Evolutionary conservation across 78 protist species (phyloP), one percentile per base, ranked within the genome.

Genomic region (Dictyostelium capitatum): DNA sequence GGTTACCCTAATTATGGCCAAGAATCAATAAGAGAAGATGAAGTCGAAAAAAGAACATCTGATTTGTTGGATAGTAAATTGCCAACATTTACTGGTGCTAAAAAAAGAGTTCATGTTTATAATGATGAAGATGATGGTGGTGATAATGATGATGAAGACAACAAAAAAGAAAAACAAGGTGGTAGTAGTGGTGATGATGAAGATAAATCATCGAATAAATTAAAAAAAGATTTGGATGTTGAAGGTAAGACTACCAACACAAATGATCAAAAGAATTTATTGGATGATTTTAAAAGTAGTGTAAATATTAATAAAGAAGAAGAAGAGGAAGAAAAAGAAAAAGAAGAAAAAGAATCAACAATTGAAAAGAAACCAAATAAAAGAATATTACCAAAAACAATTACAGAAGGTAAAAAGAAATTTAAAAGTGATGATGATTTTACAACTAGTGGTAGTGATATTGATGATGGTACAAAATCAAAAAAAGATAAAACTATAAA

Each of bases 241-340:
- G 54, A 72, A n/a, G 54, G 10, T 19, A 72, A 72, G 79, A 30
- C 43, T 69, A 69, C 17, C 43, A 69, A 69, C 48, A 37, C 41
- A 67, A 67, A 69, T 7, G 77, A 69, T 15, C 28, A 30, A 62
- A 62, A 25, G 23, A 25, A 37, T 11, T 62, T 62, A 37, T 37
- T 37, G 43, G 43, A 37, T 23, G 70, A 62, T 23, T 62, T 62
- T 30, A 32, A 67, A 10, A 69, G 17, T 37, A 74, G 47, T 25
- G 43, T 74, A 74, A 47, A 74, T 37, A 17, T 19, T 11, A 37
- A 14, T 67, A 41, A 30, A 32, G 75, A 25, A 30, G 10, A 6
- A 32, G 46, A 67, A 37, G 46, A 67, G 2, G 10, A 6, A 32
- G 46, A 67, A 37, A 3, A 67, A 32, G 47, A 37, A 5, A 47